phyloP scores from a whole-genome alignment of 2,329 filamentous ascomycete species.

The Fusarium subglutinans region DNA sequence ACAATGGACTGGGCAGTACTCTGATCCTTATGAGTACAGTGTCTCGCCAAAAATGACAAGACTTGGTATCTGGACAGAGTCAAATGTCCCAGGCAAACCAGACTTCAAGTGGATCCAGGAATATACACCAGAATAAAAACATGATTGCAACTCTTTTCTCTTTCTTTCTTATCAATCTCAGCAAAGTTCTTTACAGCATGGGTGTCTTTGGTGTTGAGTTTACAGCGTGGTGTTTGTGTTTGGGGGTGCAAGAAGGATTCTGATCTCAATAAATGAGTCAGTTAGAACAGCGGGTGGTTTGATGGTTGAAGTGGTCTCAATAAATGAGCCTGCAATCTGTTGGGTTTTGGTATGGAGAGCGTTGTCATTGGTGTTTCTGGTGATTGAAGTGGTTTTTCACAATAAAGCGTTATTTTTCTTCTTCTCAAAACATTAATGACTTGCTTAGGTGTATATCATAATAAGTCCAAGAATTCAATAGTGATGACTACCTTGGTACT shows the following conservation, averaged over 20 bases:
- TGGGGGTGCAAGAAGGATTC: background rate
- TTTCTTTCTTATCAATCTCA: background rate
- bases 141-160: background rate
- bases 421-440: background rate
- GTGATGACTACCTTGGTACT: accelerated
- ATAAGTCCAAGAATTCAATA: background rate
- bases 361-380: background rate
- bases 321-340: background rate
- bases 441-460: too few relatives aligned
- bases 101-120: background rate
- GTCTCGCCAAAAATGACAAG: background rate
- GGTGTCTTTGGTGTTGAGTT: background rate
- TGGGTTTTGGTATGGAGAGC: background rate
- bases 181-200: background rate
- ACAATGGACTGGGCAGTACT: background rate
- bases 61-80: background rate
- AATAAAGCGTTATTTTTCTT: background rate
- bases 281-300: background rate
- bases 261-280: background rate
- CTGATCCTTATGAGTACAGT: background rate
- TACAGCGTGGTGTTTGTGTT: background rate
- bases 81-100: background rate
- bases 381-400: background rate
- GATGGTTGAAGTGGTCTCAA: background rate
- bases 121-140: background rate